Evolutionary conservation across 208 protist genomes (phyloP).

Genomic region (Phytomonas sp.): DNA sequence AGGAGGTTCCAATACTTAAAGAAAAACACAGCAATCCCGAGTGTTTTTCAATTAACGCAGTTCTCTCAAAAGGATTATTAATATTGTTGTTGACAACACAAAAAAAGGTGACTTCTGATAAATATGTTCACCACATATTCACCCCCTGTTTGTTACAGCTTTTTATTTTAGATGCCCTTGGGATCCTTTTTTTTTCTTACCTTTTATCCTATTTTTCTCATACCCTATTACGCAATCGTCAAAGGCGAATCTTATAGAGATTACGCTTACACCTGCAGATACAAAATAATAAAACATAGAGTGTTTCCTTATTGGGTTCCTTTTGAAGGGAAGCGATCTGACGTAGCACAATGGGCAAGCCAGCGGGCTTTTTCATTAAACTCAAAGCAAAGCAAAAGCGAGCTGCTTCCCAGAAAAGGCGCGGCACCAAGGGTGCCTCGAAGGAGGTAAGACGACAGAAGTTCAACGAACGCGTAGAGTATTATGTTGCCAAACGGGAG

Average conservation of each 20-base stretch:
- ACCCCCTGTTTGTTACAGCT: neutral
- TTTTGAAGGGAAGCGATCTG: conserved; percentile 1
- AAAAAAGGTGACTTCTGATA: neutral
- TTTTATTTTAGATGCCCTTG: neutral
- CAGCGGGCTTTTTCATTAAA: conserved; percentile 77
- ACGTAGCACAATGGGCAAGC: conserved; percentile 39
- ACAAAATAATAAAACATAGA: conserved; percentile 13
- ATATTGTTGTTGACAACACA: neutral
- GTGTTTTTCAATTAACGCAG: neutral
- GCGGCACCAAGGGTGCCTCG: conserved; percentile 73
- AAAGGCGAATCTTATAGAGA: neutral
- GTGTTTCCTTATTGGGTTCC: conserved; percentile 4
- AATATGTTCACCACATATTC: neutral
- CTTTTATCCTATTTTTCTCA: neutral
- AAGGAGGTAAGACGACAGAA: conserved; percentile 66
- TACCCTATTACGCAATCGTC: neutral
- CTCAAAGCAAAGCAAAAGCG: conserved; percentile 72
- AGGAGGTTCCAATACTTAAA: neutral
- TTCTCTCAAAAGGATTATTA: neutral
- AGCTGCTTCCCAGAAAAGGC: conserved; percentile 25
- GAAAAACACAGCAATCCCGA: conserved; percentile 1
- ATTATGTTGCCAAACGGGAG: conserved; percentile 67
- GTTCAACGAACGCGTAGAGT: conserved; percentile 59
- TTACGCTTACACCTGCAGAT: neutral
- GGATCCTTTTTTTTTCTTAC: neutral